A percentile compares a stretch with the other conserved stretches of the same genome.
Conservation (phyloP, 2,329 filamentous ascomycete genomes). For the Alternaria postmessia region DNA sequence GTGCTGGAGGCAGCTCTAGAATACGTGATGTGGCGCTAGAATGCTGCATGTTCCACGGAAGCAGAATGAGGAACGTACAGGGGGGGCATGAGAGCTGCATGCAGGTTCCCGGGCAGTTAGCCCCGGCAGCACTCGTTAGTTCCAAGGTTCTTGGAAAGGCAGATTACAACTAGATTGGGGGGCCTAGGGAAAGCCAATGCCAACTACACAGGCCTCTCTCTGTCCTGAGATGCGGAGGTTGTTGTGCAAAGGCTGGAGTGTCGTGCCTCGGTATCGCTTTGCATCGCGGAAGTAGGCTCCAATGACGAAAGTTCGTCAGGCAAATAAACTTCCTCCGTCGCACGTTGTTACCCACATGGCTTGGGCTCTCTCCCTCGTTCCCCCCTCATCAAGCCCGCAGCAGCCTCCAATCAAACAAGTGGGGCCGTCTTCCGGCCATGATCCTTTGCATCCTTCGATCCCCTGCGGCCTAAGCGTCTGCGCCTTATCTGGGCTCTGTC, state of each 20-base stretch:
- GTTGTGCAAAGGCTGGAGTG: neutral
- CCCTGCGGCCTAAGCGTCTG: slow-evolving; percentile 7
- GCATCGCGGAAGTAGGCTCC: neutral
- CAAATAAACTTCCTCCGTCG: slow-evolving; percentile 3
- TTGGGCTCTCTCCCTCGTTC: slow-evolving; percentile 4
- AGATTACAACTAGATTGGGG: slow-evolving; percentile 1
- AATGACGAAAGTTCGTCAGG: slow-evolving; percentile 1
- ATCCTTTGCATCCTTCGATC: slow-evolving; percentile 2
- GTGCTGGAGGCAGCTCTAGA: neutral
- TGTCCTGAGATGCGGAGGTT: neutral
- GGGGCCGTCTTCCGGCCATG: slow-evolving; percentile 2
- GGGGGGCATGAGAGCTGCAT: slow-evolving; percentile 1
- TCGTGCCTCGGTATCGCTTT: neutral
- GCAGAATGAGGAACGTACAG: neutral
- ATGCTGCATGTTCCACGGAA: slow-evolving; percentile 3
- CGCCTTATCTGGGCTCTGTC: slow-evolving; percentile 3
- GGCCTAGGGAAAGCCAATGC: neutral
- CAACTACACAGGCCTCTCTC: neutral
- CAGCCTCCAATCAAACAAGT: slow-evolving; percentile 16
- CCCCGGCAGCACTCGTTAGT: slow-evolving; percentile 1
- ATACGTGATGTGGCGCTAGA: slow-evolving; percentile 10
- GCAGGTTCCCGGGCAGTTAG: slow-evolving; percentile 5
- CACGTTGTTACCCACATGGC: slow-evolving; percentile 6
- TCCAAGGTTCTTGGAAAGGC: slow-evolving; percentile 3
- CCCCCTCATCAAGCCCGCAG: slow-evolving; percentile 7